Evolutionary conservation across 2,329 filamentous ascomycete genomes (phyloP), one percentile per base, ranked within the genome.

Genomic region (Stenocarpella maydis): DNA sequence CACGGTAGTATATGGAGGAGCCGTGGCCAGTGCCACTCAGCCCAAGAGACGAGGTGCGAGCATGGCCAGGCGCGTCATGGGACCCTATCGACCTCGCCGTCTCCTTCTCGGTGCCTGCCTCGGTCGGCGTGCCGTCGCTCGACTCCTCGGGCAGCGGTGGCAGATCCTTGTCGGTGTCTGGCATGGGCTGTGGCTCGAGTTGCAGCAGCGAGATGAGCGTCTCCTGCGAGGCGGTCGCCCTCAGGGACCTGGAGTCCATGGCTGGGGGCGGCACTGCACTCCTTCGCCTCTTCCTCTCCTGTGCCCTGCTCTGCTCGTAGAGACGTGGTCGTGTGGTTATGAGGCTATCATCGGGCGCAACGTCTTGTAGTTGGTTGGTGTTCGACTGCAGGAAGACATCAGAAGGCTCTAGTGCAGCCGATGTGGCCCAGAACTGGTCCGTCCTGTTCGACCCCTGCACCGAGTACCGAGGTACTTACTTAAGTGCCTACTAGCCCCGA

Each of bases 121-220:
- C 49, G 24, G 43, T 47, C 37, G 65, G 66, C 19, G 55, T 65
- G 2, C 58, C 58, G 55, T 67, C 45, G 31, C 65, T 55, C n/a
- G 61, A 74, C 19, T 83, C 80, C 10, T 80, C 77, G 3, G 79
- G 78, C 39, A 82, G 76, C 67, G 79, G 77, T 34, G 77, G 78
- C 41, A 82, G 78, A 26, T 83, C 86, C 68, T 86, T 84, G 70
- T 89, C 85, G 55, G 79, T 74, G 69, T 80, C 78, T 66, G 90
- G 76, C 52, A 97, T 93, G 0, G 94, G 95, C 26, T 90, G 90
- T 4, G 95, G 95, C 65, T 97, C 94, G 71, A 98, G 84, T 77
- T 95, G 89, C 64, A 91, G 86, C 69, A 97, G 86, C 50, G 91
- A 91, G 69, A 89, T 81, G 65, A 90, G 80, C 45, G 89, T 89